phyloP scores from a whole-genome alignment of 352 stramenopile species.

The Plasmopara viticola region DNA sequence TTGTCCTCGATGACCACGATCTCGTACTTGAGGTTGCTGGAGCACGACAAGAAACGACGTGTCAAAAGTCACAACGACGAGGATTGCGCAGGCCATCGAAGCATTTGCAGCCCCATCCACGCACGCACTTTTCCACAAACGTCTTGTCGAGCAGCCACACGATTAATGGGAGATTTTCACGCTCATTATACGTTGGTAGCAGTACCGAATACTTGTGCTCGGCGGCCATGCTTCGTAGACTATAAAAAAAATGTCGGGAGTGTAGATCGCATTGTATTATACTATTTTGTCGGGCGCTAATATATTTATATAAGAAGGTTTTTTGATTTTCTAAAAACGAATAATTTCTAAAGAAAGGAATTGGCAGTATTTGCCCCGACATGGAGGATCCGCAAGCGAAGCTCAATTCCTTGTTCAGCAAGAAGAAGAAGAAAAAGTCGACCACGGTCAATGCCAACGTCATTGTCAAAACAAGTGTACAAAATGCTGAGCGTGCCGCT shows the following conservation, averaged over 20 bases:
- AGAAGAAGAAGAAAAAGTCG: slow-evolving; percentile 82
- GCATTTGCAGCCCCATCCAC: neutral
- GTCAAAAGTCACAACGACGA: slow-evolving; percentile 2
- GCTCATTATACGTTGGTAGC: slow-evolving; percentile 98
- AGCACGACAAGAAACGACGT: neutral
- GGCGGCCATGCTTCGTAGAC: slow-evolving; percentile 8
- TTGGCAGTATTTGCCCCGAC: neutral
- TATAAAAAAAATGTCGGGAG: neutral
- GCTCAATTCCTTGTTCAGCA: slow-evolving; percentile 80
- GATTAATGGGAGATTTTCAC: slow-evolving; percentile 97
- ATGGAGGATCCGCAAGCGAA: slow-evolving; percentile 56
- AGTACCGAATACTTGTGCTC: slow-evolving; percentile 91
- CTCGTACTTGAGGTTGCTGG: slow-evolving; percentile 89
- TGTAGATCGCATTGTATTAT: no score
- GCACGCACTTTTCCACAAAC: slow-evolving; percentile 85
- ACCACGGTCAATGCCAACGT: slow-evolving; percentile 74
- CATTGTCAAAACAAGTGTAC: slow-evolving; percentile 57
- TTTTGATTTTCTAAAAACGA: no score
- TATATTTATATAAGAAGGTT: no score
- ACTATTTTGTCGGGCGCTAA: no score
- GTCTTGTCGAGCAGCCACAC: slow-evolving; percentile 95
- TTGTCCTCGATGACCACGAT: slow-evolving; percentile 98
- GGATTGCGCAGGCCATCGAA: slow-evolving; percentile 2
- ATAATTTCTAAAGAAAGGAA: no score
- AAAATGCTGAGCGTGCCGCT: slow-evolving; percentile 25